Percentiles rank a stretch among this genome's conserved stretches.
These are phyloP conservation scores for Silene coronaria DNA, from an alignment of 179 eudicot genomes.

Conservation along the genomic window DNA sequence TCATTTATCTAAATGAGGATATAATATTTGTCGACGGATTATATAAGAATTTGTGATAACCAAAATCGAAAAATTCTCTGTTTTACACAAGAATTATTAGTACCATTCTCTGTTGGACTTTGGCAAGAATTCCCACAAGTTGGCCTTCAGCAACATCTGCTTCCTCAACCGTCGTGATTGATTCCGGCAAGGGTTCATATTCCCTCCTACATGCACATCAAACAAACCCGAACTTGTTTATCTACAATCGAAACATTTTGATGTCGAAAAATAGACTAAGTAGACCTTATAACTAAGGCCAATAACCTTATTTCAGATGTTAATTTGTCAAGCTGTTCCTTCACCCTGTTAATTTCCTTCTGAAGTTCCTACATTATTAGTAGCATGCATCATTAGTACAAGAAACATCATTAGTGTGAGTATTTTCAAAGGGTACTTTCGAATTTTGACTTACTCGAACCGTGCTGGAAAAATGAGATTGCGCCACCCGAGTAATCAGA, in stretches of 20 bases:
- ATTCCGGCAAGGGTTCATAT: slow-evolving; percentile 16
- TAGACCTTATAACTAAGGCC: neutral
- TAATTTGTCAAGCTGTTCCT: slow-evolving; percentile 9
- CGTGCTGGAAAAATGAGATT: slow-evolving; percentile 1
- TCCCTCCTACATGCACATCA: slow-evolving; percentile 7
- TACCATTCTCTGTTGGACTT: slow-evolving; percentile 28
- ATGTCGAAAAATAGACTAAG: neutral
- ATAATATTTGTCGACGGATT: too few species aligned
- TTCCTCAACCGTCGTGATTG: slow-evolving; percentile 17
- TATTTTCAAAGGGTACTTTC: neutral
- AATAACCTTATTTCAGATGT: slow-evolving; percentile 16
- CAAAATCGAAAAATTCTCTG: too few species aligned
- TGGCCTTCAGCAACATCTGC: slow-evolving; percentile 17
- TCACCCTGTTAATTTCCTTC: slow-evolving; percentile 14
- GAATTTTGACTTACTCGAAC: slow-evolving; percentile 23
- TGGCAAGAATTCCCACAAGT: slow-evolving; percentile 14
- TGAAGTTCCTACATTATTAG: slow-evolving; percentile 20
- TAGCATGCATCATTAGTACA: neutral
- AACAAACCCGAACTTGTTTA: neutral
- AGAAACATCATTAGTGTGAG: neutral
- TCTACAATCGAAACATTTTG: neutral
- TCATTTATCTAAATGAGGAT: too few species aligned
- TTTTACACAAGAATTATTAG: too few species aligned
- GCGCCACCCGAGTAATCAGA: slow-evolving; percentile 4
- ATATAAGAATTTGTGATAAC: too few species aligned